Percentiles rank a stretch among this genome's conserved stretches.
These are phyloP conservation scores for Podospora anserina DNA, from an alignment of 495 filamentous ascomycete genomes.

Conservation along the genomic window DNA sequence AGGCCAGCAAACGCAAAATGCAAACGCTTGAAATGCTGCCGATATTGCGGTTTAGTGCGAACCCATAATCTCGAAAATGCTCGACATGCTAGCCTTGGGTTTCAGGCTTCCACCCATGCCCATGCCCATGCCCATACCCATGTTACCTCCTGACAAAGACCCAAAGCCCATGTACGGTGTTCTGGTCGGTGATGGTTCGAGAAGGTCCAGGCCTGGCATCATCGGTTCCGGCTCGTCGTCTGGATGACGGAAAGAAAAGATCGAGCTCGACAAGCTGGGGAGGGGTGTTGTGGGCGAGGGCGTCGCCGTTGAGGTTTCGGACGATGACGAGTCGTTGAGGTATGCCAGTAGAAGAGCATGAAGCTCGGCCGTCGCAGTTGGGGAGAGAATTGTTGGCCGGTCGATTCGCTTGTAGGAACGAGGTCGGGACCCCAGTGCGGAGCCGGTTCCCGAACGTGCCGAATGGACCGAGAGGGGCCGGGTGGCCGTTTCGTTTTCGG, in stretches of 20 bases:
- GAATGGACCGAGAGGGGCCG: constrained; percentile 19
- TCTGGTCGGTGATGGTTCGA: constrained; percentile 35
- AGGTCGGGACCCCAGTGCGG: constrained; percentile 11
- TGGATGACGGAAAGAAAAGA: constrained; percentile 17
- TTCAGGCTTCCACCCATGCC: constrained; percentile 8
- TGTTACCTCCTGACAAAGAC: not conserved
- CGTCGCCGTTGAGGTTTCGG: constrained; percentile 25
- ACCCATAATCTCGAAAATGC: constrained; percentile 38
- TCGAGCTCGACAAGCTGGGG: constrained; percentile 24
- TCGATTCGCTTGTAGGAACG: constrained; percentile 39
- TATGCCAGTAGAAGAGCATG: constrained; percentile 33
- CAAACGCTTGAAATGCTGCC: constrained; percentile 2
- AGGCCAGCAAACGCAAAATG: not conserved
- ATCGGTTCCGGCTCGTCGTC: constrained; percentile 21
- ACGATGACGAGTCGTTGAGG: constrained; percentile 24
- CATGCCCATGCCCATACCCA: constrained; percentile 6
- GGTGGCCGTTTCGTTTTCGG: constrained; percentile 16
- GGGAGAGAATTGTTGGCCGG: constrained; percentile 34
- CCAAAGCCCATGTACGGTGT: constrained; percentile 18
- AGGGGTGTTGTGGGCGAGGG: constrained; percentile 31
- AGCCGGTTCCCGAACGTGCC: constrained; percentile 20
- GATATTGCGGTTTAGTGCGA: constrained; percentile 22
- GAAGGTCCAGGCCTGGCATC: constrained; percentile 31
- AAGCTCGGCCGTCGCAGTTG: constrained; percentile 35
- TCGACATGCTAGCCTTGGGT: constrained; percentile 32